A percentile compares a stretch with the other conserved stretches of the same genome.
phyloP scores from a whole-genome alignment of 2,329 filamentous ascomycete species.

The Hortaea werneckii region DNA sequence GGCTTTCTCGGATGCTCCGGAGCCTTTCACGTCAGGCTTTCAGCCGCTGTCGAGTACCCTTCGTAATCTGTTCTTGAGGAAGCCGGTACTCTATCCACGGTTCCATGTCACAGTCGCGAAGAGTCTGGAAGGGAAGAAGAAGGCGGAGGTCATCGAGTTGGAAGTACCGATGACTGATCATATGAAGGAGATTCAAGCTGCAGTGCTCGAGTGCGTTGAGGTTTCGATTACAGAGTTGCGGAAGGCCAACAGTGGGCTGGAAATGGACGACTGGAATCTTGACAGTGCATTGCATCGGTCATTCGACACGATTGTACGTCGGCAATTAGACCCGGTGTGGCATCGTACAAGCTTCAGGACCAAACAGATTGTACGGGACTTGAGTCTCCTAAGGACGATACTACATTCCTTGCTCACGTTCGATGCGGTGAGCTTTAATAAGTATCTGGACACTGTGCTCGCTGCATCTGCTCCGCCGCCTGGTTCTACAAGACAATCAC shows the following conservation, averaged over 20 bases:
- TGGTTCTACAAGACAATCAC: constrained; percentile 75
- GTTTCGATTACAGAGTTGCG: constrained; percentile 88
- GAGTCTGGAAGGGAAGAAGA: constrained; percentile 80
- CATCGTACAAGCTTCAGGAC: constrained; percentile 93
- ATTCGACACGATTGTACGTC: constrained; percentile 78
- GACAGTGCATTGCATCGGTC: constrained; percentile 87
- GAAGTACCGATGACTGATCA: constrained; percentile 92
- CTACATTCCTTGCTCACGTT: constrained; percentile 73
- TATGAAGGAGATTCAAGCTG: constrained; percentile 89
- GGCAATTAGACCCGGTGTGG: constrained; percentile 93
- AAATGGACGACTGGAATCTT: constrained; percentile 94
- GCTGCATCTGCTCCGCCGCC: constrained; percentile 82
- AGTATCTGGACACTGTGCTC: constrained; percentile 87
- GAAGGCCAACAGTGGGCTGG: constrained; percentile 77
- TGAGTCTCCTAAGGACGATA: constrained; percentile 73
- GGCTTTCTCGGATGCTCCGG: constrained; percentile 87
- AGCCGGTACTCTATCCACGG: constrained; percentile 81
- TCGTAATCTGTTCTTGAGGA: constrained; percentile 81
- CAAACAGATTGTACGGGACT: constrained; percentile 82
- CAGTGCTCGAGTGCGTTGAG: constrained; percentile 92
- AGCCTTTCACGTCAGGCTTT: constrained; percentile 82
- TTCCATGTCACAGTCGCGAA: constrained; percentile 87
- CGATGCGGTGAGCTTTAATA: constrained; percentile 83
- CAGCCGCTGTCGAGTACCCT: constrained; percentile 82
- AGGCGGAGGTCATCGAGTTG: constrained; percentile 92